Evolutionary conservation across 305 asterid species (phyloP).

Genomic region (Fraxinus sp.): DNA sequence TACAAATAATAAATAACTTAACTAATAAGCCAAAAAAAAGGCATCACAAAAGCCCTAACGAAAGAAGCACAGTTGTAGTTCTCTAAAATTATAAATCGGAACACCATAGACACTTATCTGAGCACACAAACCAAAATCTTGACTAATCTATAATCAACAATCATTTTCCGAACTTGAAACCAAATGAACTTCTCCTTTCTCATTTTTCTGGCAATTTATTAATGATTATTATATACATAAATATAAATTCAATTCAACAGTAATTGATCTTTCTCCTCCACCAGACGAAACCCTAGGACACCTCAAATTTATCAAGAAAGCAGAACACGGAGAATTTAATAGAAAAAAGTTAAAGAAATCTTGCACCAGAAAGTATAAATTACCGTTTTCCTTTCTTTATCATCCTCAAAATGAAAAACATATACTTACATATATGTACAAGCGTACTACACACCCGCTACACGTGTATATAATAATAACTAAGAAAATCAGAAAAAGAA

Average conservation of each 20-base stretch:
- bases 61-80: not conserved
- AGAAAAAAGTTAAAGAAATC: not conserved
- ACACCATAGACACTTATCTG: not conserved
- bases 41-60: not conserved
- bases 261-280: not conserved
- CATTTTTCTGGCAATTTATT: not conserved
- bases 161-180: not conserved
- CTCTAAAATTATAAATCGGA: not conserved
- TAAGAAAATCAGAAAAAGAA: not conserved
- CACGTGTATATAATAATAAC: not conserved
- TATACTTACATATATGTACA: not conserved
- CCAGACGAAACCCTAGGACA: not conserved
- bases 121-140: not conserved
- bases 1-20: not conserved
- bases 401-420: not conserved
- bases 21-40: not conserved
- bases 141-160: not conserved
- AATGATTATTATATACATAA: not conserved
- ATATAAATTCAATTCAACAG: not conserved
- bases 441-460: not conserved
- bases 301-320: not conserved
- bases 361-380: not conserved
- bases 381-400: not conserved
- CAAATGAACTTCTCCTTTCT: not conserved
- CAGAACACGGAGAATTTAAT: not conserved